These are phyloP conservation scores for Friedmanniomyces endolithicus DNA, from an alignment of 495 filamentous ascomycete species.

Conservation along the genomic window DNA sequence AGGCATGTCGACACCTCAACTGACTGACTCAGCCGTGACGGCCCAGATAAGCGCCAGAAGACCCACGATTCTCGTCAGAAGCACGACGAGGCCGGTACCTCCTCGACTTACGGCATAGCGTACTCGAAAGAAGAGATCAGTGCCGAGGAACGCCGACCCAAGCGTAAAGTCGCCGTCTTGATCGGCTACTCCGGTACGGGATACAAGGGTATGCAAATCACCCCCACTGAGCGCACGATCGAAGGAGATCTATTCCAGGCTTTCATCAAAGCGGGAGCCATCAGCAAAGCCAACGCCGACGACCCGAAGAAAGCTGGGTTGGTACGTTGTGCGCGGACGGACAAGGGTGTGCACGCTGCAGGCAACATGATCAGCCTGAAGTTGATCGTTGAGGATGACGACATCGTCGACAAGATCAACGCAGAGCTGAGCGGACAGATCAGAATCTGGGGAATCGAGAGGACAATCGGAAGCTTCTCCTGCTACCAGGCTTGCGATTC, in stretches of 20 bases:
- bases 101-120: slow-evolving; percentile 41
- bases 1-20: not conserved
- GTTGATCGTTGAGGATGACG: slow-evolving; percentile 81
- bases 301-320: slow-evolving; percentile 94
- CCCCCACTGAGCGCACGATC: slow-evolving; percentile 64
- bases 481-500: slow-evolving; percentile 88
- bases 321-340: slow-evolving; percentile 84
- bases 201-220: slow-evolving; percentile 91
- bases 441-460: slow-evolving; percentile 79
- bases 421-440: slow-evolving; percentile 72
- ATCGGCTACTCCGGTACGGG: slow-evolving; percentile 94
- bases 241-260: slow-evolving; percentile 93
- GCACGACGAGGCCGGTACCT: slow-evolving; percentile 20
- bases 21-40: slow-evolving; percentile 48
- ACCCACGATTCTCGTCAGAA: slow-evolving; percentile 44
- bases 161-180: slow-evolving; percentile 89
- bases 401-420: slow-evolving; percentile 86
- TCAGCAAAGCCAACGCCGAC: slow-evolving; percentile 89
- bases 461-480: slow-evolving; percentile 75
- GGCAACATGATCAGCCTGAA: slow-evolving; percentile 94
- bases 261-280: slow-evolving; percentile 77
- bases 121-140: slow-evolving; percentile 71
- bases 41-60: slow-evolving; percentile 50
- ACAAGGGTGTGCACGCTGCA: slow-evolving; percentile 95
- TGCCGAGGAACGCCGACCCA: slow-evolving; percentile 71